phyloP scores from a whole-genome alignment of 805 yeast species.

The Barnettozyma populi region DNA sequence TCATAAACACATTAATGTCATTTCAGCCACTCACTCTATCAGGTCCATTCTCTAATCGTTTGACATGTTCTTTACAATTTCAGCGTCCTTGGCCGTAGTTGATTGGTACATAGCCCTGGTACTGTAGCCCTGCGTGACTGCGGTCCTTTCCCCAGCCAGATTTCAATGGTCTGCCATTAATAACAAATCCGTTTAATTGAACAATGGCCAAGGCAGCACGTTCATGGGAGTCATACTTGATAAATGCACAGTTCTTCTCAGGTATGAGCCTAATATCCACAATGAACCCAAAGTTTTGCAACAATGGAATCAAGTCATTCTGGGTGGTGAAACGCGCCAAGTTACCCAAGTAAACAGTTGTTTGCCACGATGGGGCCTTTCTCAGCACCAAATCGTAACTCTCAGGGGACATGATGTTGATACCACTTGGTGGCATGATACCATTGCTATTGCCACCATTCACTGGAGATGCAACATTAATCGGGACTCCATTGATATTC shows the following conservation, averaged over 20 bases:
- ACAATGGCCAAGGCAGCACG: conserved; percentile 85
- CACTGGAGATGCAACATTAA: not conserved
- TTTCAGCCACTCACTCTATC: not conserved
- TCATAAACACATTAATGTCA: not conserved
- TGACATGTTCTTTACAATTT: not conserved
- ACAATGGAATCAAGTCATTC: conserved; percentile 63
- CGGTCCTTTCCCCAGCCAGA: conserved; percentile 85
- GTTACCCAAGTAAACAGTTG: conserved; percentile 85
- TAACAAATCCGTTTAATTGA: conserved; percentile 61
- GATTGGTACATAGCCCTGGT: conserved; percentile 12
- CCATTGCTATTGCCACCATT: conserved; percentile 13
- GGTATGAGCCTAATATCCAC: conserved; percentile 76
- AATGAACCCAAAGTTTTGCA: conserved; percentile 78
- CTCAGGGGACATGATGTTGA: conserved; percentile 37
- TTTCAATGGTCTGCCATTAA: conserved; percentile 74
- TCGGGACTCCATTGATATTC: not conserved
- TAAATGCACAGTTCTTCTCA: conserved; percentile 85
- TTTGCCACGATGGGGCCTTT: conserved; percentile 78
- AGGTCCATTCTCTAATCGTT: not conserved
- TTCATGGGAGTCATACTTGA: conserved; percentile 80
- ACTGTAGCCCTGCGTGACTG: conserved; percentile 6
- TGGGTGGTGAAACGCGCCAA: conserved; percentile 73
- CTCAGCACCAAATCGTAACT: conserved; percentile 65
- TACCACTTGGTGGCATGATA: conserved; percentile 6
- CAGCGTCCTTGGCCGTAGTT: conserved; percentile 12